These are phyloP conservation scores for Phytophthora macrochlamydospora DNA, from an alignment of 352 stramenopile genomes.

Conservation along the genomic window DNA sequence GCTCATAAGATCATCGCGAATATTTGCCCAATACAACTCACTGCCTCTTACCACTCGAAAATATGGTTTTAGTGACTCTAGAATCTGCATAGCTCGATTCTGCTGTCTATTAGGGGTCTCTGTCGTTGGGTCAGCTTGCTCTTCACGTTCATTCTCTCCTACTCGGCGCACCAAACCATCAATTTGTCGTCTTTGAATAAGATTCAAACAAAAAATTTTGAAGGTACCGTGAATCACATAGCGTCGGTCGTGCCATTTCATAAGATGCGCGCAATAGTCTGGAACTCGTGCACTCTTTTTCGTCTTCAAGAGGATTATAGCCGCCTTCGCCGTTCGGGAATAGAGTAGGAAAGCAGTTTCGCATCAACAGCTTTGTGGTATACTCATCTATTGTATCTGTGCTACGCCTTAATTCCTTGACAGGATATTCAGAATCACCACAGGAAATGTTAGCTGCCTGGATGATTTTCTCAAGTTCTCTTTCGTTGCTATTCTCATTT, in stretches of 20 bases:
- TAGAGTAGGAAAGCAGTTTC: conserved; percentile 17
- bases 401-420: not conserved
- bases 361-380: conserved; percentile 10
- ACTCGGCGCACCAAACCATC: conserved; percentile 9
- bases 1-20: conserved; percentile 6
- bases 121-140: not conserved
- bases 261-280: conserved; percentile 14
- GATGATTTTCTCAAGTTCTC: not conserved
- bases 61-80: conserved; percentile 4
- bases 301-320: not conserved
- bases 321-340: conserved; percentile 6
- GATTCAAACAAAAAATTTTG: conserved; percentile 30
- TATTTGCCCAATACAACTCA: not conserved
- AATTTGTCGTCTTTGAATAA: conserved; percentile 25
- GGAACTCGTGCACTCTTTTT: conserved; percentile 3
- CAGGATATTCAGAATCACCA: not conserved
- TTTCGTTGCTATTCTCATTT: not conserved
- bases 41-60: conserved; percentile 7
- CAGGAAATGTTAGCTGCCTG: not conserved
- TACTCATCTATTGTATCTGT: not conserved
- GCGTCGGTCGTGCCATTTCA: conserved; percentile 7
- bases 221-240: conserved; percentile 7
- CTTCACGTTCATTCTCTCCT: not conserved
- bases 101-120: not conserved
- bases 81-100: not conserved